A percentile compares a stretch with the other conserved stretches of the same genome.
These are phyloP conservation scores for Cladobotryum mycophilum DNA, from an alignment of 2,329 filamentous ascomycete species.

Conservation along the genomic window DNA sequence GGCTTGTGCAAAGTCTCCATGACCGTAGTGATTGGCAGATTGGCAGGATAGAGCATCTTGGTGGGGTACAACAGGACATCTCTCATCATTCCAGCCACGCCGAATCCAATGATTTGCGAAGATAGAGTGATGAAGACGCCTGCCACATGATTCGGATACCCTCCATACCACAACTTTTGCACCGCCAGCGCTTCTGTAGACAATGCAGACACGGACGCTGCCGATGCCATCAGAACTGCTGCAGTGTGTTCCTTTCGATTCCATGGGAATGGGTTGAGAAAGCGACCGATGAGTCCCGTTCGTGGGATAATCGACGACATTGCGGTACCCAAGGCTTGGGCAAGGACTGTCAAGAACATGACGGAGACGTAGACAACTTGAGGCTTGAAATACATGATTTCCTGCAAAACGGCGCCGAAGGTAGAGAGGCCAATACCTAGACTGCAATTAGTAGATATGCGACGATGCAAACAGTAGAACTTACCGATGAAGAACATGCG, in stretches of 20 bases:
- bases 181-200: constrained; percentile 36
- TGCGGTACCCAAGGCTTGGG: constrained; percentile 1
- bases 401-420: constrained; percentile 18
- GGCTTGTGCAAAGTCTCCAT: constrained; percentile 24
- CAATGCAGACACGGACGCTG: constrained; percentile 28
- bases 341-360: constrained; percentile 19
- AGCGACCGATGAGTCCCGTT: constrained; percentile 10
- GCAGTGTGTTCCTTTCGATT: constrained; percentile 27
- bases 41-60: constrained; percentile 32
- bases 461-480: background rate
- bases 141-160: constrained; percentile 30
- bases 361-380: constrained; percentile 18
- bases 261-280: constrained; percentile 16
- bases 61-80: constrained; percentile 40
- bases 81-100: constrained; percentile 41
- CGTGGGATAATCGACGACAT: constrained; percentile 13
- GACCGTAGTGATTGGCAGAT: constrained; percentile 23
- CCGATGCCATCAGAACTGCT: constrained; percentile 37
- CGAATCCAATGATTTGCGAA: constrained; percentile 44
- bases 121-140: constrained; percentile 41
- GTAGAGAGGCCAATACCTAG: constrained; percentile 17
- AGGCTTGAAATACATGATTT: constrained; percentile 21
- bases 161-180: constrained; percentile 41
- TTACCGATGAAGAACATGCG: constrained; percentile 18
- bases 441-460: background rate